These are phyloP conservation scores for Cadophora malorum DNA, from an alignment of 2,329 filamentous ascomycete genomes.

Conservation along the genomic window DNA sequence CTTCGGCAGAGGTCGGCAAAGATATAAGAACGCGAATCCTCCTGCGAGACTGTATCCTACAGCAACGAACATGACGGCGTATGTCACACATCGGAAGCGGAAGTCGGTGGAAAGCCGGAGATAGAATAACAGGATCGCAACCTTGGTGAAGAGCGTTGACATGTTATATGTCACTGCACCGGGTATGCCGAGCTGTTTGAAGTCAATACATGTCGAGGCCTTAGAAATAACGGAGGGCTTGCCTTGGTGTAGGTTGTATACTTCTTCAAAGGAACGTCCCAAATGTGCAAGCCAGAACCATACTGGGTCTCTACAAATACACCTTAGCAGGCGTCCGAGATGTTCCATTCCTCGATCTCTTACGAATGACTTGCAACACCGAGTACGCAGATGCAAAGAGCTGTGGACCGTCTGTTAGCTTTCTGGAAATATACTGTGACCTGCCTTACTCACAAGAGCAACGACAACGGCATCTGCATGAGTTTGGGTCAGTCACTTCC, in stretches of 20 bases:
- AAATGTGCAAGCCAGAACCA: constrained; percentile 17
- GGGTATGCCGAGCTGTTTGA: constrained; percentile 11
- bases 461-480: constrained; percentile 10
- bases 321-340: background rate
- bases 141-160: constrained; percentile 17
- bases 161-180: constrained; percentile 15
- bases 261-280: constrained; percentile 4
- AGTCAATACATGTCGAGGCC: background rate
- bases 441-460: background rate
- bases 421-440: background rate
- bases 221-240: background rate
- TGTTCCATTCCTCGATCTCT: background rate
- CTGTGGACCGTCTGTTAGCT: background rate
- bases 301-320: constrained; percentile 9
- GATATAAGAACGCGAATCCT: constrained; percentile 14
- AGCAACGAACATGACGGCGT: constrained; percentile 10
- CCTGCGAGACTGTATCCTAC: constrained; percentile 15
- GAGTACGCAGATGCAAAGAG: background rate
- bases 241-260: background rate
- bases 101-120: constrained; percentile 16
- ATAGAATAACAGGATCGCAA: constrained; percentile 23
- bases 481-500: background rate
- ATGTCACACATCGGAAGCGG: constrained; percentile 14
- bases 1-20: constrained; percentile 2
- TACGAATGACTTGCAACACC: background rate